Evolutionary conservation across 164 flowering plant species (phyloP).

Genomic region (Echeveria elegans): DNA sequence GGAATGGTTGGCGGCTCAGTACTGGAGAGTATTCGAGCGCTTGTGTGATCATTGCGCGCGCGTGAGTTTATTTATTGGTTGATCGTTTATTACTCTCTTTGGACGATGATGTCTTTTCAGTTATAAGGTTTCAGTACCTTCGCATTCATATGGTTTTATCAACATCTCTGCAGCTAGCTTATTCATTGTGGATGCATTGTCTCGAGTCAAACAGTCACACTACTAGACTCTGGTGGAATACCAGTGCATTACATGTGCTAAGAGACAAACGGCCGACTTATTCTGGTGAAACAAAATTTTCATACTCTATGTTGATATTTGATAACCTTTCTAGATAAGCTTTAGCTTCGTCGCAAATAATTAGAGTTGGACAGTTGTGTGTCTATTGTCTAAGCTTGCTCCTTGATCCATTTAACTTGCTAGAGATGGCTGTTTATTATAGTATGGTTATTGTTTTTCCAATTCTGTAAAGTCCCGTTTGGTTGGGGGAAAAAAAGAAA

Average conservation of each 20-base stretch:
- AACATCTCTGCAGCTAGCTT: conserved; percentile 39
- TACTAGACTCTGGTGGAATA: conserved; percentile 86
- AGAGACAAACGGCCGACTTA: conserved; percentile 49
- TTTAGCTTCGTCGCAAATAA: neutral
- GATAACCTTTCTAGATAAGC: neutral
- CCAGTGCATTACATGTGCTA: conserved; percentile 69
- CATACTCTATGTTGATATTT: neutral
- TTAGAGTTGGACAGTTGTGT: neutral
- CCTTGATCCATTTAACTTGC: neutral
- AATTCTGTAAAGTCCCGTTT: no score
- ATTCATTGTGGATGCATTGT: conserved; percentile 93
- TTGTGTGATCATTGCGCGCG: conserved; percentile 90
- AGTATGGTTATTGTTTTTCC: no score
- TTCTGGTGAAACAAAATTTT: conserved; percentile 20
- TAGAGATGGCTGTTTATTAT: no score
- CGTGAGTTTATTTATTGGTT: conserved; percentile 14
- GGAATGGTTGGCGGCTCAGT: conserved; percentile 78
- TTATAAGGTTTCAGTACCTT: neutral
- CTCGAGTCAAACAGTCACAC: conserved; percentile 44
- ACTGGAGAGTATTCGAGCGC: conserved; percentile 57
- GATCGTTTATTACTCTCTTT: no score
- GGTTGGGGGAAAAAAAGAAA: no score
- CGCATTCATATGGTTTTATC: neutral
- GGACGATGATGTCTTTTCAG: neutral
- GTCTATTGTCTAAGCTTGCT: neutral